A percentile compares a stretch with the other conserved stretches of the same genome.
Conservation (phyloP, 352 stramenopile species). For the Achlya hypogyna region DNA sequence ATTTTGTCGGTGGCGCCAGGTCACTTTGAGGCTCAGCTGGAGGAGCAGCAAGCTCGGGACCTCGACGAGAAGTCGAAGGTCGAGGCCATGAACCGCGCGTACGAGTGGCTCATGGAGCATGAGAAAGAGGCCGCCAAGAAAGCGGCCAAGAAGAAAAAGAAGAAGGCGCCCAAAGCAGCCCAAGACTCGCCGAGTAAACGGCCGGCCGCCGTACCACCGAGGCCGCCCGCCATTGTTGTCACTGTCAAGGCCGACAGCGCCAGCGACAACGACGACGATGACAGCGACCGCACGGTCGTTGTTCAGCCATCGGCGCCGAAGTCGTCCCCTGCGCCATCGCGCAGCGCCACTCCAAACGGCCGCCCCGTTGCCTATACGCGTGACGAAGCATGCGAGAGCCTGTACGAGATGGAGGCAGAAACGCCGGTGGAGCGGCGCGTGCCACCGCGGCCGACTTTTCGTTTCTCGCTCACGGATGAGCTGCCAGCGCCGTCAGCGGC, state of each 20-base stretch:
- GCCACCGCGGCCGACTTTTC: not conserved
- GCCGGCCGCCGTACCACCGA: not conserved
- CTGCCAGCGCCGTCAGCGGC: not conserved
- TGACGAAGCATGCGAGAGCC: constrained; percentile 72
- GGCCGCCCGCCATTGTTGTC: not conserved
- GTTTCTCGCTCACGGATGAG: constrained; percentile 8
- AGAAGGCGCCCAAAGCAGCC: constrained; percentile 12
- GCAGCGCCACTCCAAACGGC: not conserved
- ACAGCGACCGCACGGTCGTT: not conserved
- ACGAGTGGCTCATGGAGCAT: constrained; percentile 40
- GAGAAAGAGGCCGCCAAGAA: constrained; percentile 16
- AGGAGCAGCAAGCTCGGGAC: constrained; percentile 40
- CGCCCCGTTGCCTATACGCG: constrained; percentile 26
- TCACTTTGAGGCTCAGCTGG: constrained; percentile 70
- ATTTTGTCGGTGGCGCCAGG: constrained; percentile 56
- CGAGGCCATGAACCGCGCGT: constrained; percentile 31
- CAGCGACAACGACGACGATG: not conserved
- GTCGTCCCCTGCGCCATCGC: not conserved
- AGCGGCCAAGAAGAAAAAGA: constrained; percentile 18
- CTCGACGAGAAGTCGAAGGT: constrained; percentile 30
- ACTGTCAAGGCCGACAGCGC: not conserved
- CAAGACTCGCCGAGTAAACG: not conserved
- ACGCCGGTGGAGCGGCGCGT: not conserved
- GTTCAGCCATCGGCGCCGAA: not conserved
- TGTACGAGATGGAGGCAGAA: constrained; percentile 45